Base-by-base conservation (phyloP, 495 filamentous ascomycete genomes). In the Penicillium fimorum region DNA sequence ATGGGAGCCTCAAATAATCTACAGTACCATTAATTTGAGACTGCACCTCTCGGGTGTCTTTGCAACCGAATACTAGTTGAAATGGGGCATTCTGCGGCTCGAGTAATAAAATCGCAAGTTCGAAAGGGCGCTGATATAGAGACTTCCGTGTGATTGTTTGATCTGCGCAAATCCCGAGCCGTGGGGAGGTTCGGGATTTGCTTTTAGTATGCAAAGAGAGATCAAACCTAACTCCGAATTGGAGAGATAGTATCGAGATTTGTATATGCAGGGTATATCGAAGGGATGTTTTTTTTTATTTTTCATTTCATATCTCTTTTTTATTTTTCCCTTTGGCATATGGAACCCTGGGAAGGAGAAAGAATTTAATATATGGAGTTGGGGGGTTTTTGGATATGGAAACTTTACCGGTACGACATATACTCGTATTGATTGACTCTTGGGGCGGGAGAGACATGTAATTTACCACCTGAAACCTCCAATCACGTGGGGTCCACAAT, bases 161-260 rank as follows among this genome's bases (percentile, higher is more conserved):
- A 60, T 55, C 54, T 50, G 45, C 40, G 33, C 66, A 68, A 68
- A 68, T 62, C 66, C 66, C 66, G 66, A 66, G 55, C 45, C 60
- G 63, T 66, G 60, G 62, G 58, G 63, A 56, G 20, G 11, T 64
- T 61, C 66, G 66, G 66, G 66, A 64, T 68, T 68, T 68, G 66
- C 58, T 68, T 57, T 47, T 50, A 27, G 42, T 22, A 44, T 30
- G 29, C 42, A 24, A 38, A 50, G 35, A 32, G 29, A 47, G 35
- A 17, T 38, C 29, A 13, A 46, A 20, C 15, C 10, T 6, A 38
- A 50, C 42, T 42, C 51, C 30, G 27, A 53, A 33, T 53, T 45
- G 40, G 50, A 24, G n/a, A 45, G 13, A 17, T 17, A 15, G n/a
- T 38, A n/a, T 17, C 35, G 17, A 15, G 10, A 17, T 17, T 15